These are phyloP conservation scores for Abortiporus biennis DNA, from an alignment of 1,284 basidiomycete genomes.

Conservation along the genomic window DNA sequence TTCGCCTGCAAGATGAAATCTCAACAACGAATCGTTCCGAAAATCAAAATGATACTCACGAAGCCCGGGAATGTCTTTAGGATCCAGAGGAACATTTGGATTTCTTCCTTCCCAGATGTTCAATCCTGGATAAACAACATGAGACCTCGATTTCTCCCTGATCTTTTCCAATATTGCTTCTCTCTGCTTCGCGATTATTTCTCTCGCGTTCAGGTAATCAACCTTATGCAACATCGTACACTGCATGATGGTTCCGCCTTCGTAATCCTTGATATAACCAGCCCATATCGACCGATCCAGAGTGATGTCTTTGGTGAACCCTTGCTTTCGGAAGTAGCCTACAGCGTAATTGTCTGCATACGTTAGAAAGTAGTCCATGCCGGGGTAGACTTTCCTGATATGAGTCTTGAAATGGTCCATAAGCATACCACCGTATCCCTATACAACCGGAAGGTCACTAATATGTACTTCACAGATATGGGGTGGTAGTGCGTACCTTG, in stretches of 20 bases:
- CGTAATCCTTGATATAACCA: slow-evolving; percentile 99
- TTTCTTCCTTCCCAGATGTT: slow-evolving; percentile 39
- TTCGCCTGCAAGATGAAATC: slow-evolving; percentile 48
- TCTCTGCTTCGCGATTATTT: slow-evolving; percentile 79
- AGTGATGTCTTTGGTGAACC: slow-evolving; percentile 96
- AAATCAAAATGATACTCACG: slow-evolving; percentile 38
- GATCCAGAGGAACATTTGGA: slow-evolving; percentile 47
- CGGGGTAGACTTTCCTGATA: slow-evolving; percentile 72
- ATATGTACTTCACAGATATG: not conserved
- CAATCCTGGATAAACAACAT: slow-evolving; percentile 83
- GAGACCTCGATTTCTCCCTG: slow-evolving; percentile 80
- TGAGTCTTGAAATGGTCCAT: slow-evolving; percentile 99
- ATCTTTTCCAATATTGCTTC: slow-evolving; percentile 90
- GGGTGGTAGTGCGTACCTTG: slow-evolving; percentile 53
- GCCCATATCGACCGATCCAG: slow-evolving; percentile 92
- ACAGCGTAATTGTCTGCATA: slow-evolving; percentile 99
- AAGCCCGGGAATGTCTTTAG: slow-evolving; percentile 80
- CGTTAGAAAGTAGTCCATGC: slow-evolving; percentile 93
- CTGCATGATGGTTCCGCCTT: slow-evolving; percentile 99
- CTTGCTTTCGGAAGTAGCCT: slow-evolving; percentile 99
- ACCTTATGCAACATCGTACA: slow-evolving; percentile 92
- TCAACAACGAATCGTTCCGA: slow-evolving; percentile 4
- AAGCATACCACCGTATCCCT: slow-evolving; percentile 97
- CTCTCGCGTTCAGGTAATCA: slow-evolving; percentile 82
- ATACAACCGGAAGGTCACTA: slow-evolving; percentile 10